Conservation (phyloP, 495 filamentous ascomycete genomes). For the Xylaria palmicola region DNA sequence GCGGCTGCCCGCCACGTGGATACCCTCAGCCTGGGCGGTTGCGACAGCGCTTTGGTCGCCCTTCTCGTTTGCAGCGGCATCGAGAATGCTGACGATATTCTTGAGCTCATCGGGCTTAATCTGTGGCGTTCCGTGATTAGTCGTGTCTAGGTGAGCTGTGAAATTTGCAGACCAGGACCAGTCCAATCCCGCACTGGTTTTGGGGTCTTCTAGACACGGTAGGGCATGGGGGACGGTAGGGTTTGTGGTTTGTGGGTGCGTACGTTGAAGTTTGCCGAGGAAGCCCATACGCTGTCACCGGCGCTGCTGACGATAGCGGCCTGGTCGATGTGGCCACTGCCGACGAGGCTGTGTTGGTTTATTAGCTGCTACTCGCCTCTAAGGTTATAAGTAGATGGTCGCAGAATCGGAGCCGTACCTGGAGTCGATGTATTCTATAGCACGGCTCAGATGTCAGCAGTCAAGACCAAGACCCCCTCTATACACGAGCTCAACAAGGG, state of each 20-base stretch:
- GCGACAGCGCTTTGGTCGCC: slow-evolving; percentile 32
- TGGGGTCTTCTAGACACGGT: neutral
- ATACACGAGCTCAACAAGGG: slow-evolving; percentile 25
- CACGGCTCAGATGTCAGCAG: slow-evolving; percentile 34
- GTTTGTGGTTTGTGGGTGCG: slow-evolving; percentile 28
- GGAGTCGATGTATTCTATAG: slow-evolving; percentile 49
- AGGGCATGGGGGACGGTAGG: slow-evolving; percentile 5
- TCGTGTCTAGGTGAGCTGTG: neutral
- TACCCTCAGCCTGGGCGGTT: slow-evolving; percentile 55
- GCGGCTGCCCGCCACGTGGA: slow-evolving; percentile 67
- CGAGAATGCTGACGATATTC: slow-evolving; percentile 45
- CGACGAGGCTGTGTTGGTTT: slow-evolving; percentile 65
- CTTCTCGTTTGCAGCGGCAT: slow-evolving; percentile 35
- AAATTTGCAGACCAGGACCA: no score
- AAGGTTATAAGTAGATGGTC: neutral
- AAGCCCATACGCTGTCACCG: slow-evolving; percentile 82
- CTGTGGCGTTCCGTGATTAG: slow-evolving; percentile 37
- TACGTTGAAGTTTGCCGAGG: slow-evolving; percentile 70
- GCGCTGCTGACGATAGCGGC: slow-evolving; percentile 81
- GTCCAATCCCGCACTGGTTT: no score
- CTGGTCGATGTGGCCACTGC: slow-evolving; percentile 78
- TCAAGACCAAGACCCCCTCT: slow-evolving; percentile 17
- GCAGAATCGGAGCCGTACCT: slow-evolving; percentile 35
- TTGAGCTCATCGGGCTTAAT: slow-evolving; percentile 60
- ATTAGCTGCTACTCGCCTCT: neutral